Percentiles rank a stretch among this genome's conserved stretches.
These are phyloP conservation scores for Schizochytrium sp. DNA, from an alignment of 108 stramenopile species.

Conservation along the genomic window DNA sequence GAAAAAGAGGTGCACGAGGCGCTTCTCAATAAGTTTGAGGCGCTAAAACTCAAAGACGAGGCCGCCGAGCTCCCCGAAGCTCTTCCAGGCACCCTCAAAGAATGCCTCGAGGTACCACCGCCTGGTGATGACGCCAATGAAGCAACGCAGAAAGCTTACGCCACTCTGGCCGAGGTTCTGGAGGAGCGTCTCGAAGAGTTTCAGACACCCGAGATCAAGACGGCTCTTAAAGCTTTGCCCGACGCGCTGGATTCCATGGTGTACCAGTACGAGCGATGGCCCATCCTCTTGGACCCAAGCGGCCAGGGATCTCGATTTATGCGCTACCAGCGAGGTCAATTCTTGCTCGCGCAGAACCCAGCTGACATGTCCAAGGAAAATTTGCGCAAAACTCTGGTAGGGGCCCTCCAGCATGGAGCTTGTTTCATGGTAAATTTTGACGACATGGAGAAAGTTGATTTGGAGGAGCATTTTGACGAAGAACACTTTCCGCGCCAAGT, in stretches of 20 bases:
- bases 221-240: conserved; percentile 16
- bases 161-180: not conserved
- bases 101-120: not conserved
- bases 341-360: conserved; percentile 4
- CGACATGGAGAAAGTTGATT: not conserved
- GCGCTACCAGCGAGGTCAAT: conserved; percentile 33
- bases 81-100: not conserved
- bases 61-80: not conserved
- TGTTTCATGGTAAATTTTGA: conserved; percentile 26
- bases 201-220: not conserved
- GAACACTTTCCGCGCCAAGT: conserved; percentile 26
- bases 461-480: conserved; percentile 21
- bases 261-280: conserved; percentile 30
- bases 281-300: conserved; percentile 30
- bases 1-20: not conserved
- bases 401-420: conserved; percentile 18
- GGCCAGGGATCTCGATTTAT: conserved; percentile 31
- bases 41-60: not conserved
- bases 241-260: conserved; percentile 22
- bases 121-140: not conserved
- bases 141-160: not conserved
- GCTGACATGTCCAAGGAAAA: conserved; percentile 6
- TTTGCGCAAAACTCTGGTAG: conserved; percentile 30
- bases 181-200: not conserved
- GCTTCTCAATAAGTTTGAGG: not conserved